Evolutionary conservation across 179 eudicot species (phyloP), one percentile per base, ranked within the genome.

Genomic region (Beta corolliflora): DNA sequence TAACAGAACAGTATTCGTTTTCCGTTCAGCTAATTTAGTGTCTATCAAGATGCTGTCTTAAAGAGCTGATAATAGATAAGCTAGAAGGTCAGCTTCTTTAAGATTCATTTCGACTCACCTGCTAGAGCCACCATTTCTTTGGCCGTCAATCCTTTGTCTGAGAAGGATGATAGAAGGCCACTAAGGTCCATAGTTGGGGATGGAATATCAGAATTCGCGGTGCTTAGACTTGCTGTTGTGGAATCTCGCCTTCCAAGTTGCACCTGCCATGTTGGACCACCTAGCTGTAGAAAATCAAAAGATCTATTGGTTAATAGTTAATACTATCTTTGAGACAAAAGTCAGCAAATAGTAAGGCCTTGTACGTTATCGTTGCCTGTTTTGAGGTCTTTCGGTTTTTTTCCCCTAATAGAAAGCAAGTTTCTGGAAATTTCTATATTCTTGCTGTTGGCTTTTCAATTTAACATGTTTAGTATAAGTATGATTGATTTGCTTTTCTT

Each of bases 211-310:
- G 46, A 36, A 85, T 86, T 81, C 19, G 92, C 91, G 1, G 65
- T 19, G 48, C 79, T 80, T 73, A 72, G 59, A 80, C 84, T 85
- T 3, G 89, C 93, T 5, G 83, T 84, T 44, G 86, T 87, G 53
- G 90, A 86, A 82, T 91, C 94, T 66, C 90, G 80, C 61, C 94
- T 83, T 10, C 94, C 90, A 15, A 89, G 89, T 53, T 67, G 81
- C 25, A 91, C 92, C 23, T 63, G 31, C 90, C 91, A 89, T 9
- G 76, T 61, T 12, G 89, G 91, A 23, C 94, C 91, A 25, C 90
- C 89, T 1, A 90, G 56, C 91, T 88, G 81, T 25, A 63, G 60
- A 59, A 53, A 21, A 54, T 9, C 18, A 53, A 63, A 53, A 13
- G 18, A 76, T 12, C 19, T 60, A 55, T 9, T 6, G 29, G 19